These are phyloP conservation scores for Hanseniaspora hatyaiensis DNA, from an alignment of 805 yeast species.

Conservation along the genomic window DNA sequence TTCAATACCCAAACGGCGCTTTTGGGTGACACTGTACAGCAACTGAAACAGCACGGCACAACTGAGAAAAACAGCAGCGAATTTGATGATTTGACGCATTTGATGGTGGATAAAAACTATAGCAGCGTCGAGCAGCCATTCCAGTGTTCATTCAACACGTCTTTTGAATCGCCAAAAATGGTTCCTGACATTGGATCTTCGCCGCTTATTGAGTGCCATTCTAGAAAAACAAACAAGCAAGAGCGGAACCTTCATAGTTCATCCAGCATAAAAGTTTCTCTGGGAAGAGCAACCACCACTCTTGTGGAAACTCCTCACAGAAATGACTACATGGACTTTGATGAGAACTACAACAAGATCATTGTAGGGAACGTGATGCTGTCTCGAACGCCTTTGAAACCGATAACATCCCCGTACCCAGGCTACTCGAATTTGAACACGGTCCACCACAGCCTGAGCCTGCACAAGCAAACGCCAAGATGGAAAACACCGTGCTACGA, in stretches of 20 bases:
- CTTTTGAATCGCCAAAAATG: constrained; percentile 15
- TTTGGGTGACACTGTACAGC: not conserved
- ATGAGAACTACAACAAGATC: constrained; percentile 6
- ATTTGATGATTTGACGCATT: not conserved
- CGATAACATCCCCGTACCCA: constrained; percentile 8
- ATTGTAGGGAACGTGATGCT: constrained; percentile 15
- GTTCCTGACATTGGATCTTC: constrained; percentile 2
- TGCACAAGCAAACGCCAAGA: constrained; percentile 14
- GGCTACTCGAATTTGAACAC: not conserved
- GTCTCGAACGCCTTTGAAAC: constrained; percentile 12
- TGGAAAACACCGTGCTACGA: constrained; percentile 17
- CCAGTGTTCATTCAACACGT: constrained; percentile 16
- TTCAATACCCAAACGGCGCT: not conserved
- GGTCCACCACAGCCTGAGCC: not conserved
- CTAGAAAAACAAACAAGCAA: not conserved
- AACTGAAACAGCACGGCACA: not conserved
- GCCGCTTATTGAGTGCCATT: constrained; percentile 11
- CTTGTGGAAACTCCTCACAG: constrained; percentile 8
- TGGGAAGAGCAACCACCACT: constrained; percentile 11
- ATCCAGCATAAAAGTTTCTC: not conserved
- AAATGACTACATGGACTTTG: constrained; percentile 6
- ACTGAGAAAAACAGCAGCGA: not conserved
- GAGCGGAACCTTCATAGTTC: too few species aligned
- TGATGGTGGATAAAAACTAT: too few species aligned
- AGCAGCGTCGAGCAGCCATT: constrained; percentile 13